Evolutionary conservation across 1,284 basidiomycete genomes (phyloP).

Genomic region (Cryptococcus sp.): DNA sequence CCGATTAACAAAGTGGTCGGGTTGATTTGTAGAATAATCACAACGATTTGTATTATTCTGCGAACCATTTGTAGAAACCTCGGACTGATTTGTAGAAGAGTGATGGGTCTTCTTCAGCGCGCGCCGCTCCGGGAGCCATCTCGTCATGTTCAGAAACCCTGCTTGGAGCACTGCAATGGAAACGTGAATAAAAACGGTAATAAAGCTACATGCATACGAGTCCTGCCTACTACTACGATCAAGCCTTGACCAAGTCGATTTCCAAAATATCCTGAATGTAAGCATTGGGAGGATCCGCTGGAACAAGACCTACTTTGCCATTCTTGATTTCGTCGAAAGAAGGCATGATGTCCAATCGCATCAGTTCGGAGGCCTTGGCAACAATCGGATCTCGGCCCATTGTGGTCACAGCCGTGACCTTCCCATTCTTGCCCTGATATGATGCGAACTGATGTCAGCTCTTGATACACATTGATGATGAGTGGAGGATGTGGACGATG

Average conservation of each 20-base stretch:
- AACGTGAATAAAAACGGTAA: no score
- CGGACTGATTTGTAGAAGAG: no score
- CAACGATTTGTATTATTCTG: no score
- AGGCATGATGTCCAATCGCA: slow-evolving; percentile 77
- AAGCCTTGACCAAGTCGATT: slow-evolving; percentile 29
- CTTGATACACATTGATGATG: background rate
- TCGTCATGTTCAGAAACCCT: no score
- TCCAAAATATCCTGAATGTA: slow-evolving; percentile 43
- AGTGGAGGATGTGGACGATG: no score
- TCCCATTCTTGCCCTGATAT: slow-evolving; percentile 74
- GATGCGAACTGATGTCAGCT: slow-evolving; percentile 62
- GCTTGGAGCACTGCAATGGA: no score
- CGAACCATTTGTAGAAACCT: no score
- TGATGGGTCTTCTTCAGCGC: no score
- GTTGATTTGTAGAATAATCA: no score
- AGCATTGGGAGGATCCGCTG: no score
- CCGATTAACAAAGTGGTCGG: no score
- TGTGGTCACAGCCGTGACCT: slow-evolving; percentile 76
- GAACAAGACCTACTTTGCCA: slow-evolving; percentile 47
- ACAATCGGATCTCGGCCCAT: slow-evolving; percentile 59
- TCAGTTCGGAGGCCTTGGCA: slow-evolving; percentile 71
- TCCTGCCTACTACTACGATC: background rate
- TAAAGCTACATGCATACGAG: background rate
- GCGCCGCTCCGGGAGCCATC: no score
- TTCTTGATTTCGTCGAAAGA: slow-evolving; percentile 65